Percentiles rank a stretch among this genome's conserved stretches.
These are phyloP conservation scores for Sonneratia alba DNA, from an alignment of 345 rosid genomes.

Conservation along the genomic window DNA sequence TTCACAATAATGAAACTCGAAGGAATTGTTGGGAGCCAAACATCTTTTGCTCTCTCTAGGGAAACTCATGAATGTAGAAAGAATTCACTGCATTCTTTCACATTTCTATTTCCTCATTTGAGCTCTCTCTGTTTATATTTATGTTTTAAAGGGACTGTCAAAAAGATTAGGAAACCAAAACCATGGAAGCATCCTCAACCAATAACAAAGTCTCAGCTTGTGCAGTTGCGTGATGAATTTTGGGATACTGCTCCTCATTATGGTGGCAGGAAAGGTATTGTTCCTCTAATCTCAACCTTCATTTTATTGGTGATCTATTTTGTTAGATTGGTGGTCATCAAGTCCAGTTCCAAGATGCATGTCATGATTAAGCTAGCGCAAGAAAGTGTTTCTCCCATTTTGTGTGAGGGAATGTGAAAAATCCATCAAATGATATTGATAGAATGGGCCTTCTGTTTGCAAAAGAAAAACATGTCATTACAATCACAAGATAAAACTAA, in stretches of 20 bases:
- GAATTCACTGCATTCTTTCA: too few relatives aligned
- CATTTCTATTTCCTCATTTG: too few relatives aligned
- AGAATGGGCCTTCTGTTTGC: too few relatives aligned
- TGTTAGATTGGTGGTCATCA: not conserved
- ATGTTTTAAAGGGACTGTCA: constrained; percentile 30
- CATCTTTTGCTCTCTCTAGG: too few relatives aligned
- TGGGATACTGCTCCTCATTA: constrained; percentile 98
- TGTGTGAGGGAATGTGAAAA: not conserved
- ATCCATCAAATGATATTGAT: not conserved
- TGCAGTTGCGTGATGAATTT: constrained; percentile 78
- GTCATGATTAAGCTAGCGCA: not conserved
- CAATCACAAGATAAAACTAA: not conserved
- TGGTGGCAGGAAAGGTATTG: constrained; percentile 77
- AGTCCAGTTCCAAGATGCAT: not conserved
- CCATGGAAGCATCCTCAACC: constrained; percentile 85
- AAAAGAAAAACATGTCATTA: not conserved
- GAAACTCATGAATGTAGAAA: too few relatives aligned
- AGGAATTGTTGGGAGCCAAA: too few relatives aligned
- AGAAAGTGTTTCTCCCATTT: not conserved
- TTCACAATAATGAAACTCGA: too few relatives aligned
- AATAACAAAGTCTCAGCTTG: constrained; percentile 56
- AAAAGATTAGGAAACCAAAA: constrained; percentile 79
- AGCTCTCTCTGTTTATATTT: too few relatives aligned
- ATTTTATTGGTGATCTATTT: not conserved
- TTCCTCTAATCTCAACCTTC: not conserved